A percentile compares a stretch with the other conserved stretches of the same genome.
These are phyloP conservation scores for Pyrenochaeta sp. DNA, from an alignment of 2,329 filamentous ascomycete genomes.

Conservation along the genomic window DNA sequence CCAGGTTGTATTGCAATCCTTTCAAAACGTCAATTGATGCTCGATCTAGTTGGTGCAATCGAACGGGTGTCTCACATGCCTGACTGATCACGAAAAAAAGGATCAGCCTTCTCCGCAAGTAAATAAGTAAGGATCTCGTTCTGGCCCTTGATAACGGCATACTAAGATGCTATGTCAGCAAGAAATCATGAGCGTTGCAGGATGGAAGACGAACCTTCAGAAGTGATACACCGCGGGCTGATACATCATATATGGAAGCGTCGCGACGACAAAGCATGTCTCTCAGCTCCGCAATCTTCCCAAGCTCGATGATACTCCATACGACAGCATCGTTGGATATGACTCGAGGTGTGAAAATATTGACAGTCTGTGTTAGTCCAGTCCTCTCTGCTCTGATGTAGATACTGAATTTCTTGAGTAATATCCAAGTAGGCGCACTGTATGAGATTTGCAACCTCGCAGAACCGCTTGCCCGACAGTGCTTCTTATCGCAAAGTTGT, in stretches of 20 bases:
- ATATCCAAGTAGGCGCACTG: constrained; percentile 4
- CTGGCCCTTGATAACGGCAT: constrained; percentile 12
- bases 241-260: constrained; percentile 5
- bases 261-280: neutral
- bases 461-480: constrained; percentile 2
- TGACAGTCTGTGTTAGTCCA: neutral
- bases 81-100: constrained; percentile 6
- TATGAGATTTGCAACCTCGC: constrained; percentile 6
- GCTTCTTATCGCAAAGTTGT: constrained; percentile 7
- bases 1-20: constrained; percentile 9
- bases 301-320: constrained; percentile 12
- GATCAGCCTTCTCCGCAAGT: constrained; percentile 5
- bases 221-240: neutral
- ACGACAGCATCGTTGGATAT: constrained; percentile 2
- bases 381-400: constrained; percentile 4
- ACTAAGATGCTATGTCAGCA: neutral
- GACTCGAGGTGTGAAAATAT: constrained; percentile 4
- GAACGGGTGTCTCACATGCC: constrained; percentile 4
- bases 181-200: no score
- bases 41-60: no score
- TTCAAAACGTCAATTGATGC: no score
- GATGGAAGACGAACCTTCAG: neutral
- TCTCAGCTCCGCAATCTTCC: constrained; percentile 3
- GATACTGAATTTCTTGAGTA: constrained; percentile 3
- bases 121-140: constrained; percentile 4